These are phyloP conservation scores for Cudoniella acicularis DNA, from an alignment of 495 filamentous ascomycete genomes.

Conservation along the genomic window DNA sequence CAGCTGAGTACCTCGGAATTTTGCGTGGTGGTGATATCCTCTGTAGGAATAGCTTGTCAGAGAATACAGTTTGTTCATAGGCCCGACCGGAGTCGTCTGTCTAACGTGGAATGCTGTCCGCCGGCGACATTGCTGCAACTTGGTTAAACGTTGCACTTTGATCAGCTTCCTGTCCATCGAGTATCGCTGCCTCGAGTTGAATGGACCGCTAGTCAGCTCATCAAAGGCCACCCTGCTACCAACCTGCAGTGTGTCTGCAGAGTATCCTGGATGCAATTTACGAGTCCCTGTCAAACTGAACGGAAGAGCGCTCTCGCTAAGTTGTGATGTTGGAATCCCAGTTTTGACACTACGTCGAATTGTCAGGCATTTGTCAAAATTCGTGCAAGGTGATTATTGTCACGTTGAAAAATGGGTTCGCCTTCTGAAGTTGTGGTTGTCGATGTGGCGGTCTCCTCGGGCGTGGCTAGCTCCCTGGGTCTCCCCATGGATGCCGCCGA, in stretches of 20 bases:
- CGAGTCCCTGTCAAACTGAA: background rate
- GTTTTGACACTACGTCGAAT: background rate
- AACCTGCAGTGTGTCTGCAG: background rate
- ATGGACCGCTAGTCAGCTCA: background rate
- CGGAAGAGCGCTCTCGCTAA: background rate
- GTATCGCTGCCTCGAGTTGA: background rate
- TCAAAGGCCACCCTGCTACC: background rate
- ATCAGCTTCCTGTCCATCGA: background rate
- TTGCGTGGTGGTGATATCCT: background rate
- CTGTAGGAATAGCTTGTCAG: background rate
- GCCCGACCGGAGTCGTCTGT: background rate
- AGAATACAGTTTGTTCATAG: background rate
- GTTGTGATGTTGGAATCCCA: background rate
- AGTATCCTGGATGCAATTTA: background rate
- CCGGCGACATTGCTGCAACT: background rate
- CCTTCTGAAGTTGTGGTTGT: background rate
- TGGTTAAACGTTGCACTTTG: conserved; percentile 1
- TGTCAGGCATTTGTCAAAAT: background rate
- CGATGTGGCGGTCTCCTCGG: background rate
- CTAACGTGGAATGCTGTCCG: background rate
- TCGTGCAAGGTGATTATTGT: background rate
- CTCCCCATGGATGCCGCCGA: background rate
- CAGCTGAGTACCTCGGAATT: no score
- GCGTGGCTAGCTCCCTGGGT: background rate
- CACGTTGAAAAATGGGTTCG: background rate